phyloP scores from a whole-genome alignment of 768 basidiomycete genomes.

The Mycena latifolia region DNA sequence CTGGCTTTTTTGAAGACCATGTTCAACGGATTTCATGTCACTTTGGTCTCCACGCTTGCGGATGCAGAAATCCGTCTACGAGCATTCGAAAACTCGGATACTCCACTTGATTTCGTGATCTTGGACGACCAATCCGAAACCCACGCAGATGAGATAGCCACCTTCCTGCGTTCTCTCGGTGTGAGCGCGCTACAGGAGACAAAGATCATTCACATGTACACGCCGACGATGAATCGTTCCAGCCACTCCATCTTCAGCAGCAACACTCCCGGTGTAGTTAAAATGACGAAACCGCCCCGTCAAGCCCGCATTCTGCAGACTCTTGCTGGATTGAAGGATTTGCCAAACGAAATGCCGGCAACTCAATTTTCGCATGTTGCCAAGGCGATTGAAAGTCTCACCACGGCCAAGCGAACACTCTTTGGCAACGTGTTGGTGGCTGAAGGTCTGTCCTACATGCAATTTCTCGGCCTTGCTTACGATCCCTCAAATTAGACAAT shows the following conservation, averaged over 20 bases:
- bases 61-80: slow-evolving; percentile 60
- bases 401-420: slow-evolving; percentile 64
- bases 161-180: slow-evolving; percentile 56
- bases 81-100: slow-evolving; percentile 43
- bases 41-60: slow-evolving; percentile 55
- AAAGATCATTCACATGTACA: slow-evolving; percentile 79
- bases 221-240: slow-evolving; percentile 72
- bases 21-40: slow-evolving; percentile 66
- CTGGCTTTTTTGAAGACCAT: slow-evolving; percentile 67
- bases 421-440: slow-evolving; percentile 79
- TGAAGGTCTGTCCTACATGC: slow-evolving; percentile 61
- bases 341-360: slow-evolving; percentile 58
- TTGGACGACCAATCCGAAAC: slow-evolving; percentile 76
- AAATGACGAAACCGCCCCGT: slow-evolving; percentile 81
- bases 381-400: slow-evolving; percentile 60
- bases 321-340: slow-evolving; percentile 69
- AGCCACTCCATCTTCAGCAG: slow-evolving; percentile 65
- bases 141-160: slow-evolving; percentile 68
- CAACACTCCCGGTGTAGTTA: slow-evolving; percentile 66
- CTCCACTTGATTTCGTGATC: slow-evolving; percentile 71
- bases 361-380: slow-evolving; percentile 51
- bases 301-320: slow-evolving; percentile 70
- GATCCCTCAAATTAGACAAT: slow-evolving; percentile 61
- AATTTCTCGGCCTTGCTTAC: neutral
- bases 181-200: slow-evolving; percentile 60